A percentile compares a stretch with the other conserved stretches of the same genome.
Evolutionary conservation across 208 protist species (phyloP).

Genomic region (Naegleria gruberi): DNA sequence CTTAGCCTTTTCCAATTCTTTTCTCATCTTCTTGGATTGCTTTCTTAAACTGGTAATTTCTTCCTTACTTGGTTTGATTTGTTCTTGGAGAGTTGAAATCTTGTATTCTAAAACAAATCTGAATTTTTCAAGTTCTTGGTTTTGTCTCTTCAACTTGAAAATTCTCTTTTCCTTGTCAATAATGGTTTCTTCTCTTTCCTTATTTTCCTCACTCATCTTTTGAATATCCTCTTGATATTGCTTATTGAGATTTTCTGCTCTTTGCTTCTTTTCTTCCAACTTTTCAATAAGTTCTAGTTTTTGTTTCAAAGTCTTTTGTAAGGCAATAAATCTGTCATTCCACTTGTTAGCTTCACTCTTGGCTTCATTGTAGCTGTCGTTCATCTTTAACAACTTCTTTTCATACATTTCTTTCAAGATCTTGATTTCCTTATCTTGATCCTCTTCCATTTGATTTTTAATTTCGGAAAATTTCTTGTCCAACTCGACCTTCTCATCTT

Average conservation of each 20-base stretch:
- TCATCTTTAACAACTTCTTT: conserved; percentile 24
- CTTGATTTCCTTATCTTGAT: conserved; percentile 86
- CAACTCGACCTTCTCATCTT: conserved; percentile 48
- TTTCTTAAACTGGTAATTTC: conserved; percentile 81
- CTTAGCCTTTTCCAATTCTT: conserved; percentile 78
- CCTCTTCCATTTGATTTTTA: conserved; percentile 77
- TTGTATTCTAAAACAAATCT: conserved; percentile 98
- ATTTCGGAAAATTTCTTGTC: conserved; percentile 64
- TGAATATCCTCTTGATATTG: conserved; percentile 18
- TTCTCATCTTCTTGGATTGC: conserved; percentile 86
- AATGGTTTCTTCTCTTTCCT: conserved; percentile 85
- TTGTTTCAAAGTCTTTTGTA: neutral
- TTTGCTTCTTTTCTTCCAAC: conserved; percentile 52
- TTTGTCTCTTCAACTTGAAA: conserved; percentile 92
- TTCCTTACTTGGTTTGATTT: conserved; percentile 91
- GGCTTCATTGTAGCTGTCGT: neutral
- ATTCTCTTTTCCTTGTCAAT: conserved; percentile 92
- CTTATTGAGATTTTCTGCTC: conserved; percentile 62
- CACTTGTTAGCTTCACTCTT: neutral
- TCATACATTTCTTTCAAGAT: conserved; percentile 83
- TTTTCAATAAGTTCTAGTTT: conserved; percentile 32
- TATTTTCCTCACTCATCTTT: conserved; percentile 63
- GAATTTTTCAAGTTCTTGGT: conserved; percentile 96
- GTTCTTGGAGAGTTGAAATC: conserved; percentile 91
- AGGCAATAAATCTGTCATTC: neutral